phyloP scores from a whole-genome alignment of 2,329 filamentous ascomycete genomes.

The Amylocarpus encephaloides region DNA sequence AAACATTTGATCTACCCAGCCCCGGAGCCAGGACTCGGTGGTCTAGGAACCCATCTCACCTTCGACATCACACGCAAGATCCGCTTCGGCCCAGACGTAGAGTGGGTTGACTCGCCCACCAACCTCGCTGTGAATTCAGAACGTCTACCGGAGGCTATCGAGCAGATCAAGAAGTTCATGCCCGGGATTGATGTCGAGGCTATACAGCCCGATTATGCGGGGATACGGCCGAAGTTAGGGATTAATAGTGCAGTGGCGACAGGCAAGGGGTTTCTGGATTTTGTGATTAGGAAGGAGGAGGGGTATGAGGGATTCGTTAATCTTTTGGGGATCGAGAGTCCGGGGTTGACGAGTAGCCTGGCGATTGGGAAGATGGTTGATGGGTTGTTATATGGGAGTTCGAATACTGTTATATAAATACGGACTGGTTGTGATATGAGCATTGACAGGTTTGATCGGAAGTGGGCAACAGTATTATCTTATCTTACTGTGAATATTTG shows the following conservation, averaged over 20 bases:
- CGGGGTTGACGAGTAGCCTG: constrained; percentile 78
- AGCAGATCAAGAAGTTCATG: constrained; percentile 72
- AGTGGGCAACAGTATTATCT: too few species aligned
- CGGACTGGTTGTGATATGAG: too few species aligned
- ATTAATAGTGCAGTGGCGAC: constrained; percentile 51
- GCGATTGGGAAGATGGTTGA: constrained; percentile 79
- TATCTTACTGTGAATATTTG: too few species aligned
- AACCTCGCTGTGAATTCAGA: constrained; percentile 63
- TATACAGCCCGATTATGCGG: constrained; percentile 78
- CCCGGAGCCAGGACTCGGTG: constrained; percentile 72
- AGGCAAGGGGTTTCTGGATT: constrained; percentile 74
- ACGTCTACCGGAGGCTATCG: constrained; percentile 60
- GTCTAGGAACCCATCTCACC: constrained; percentile 88
- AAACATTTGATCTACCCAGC: constrained; percentile 80
- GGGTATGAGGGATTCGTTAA: constrained; percentile 82
- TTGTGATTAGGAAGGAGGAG: constrained; percentile 70
- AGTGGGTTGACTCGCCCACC: constrained; percentile 72
- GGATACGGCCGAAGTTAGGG: constrained; percentile 80
- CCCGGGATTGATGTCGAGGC: constrained; percentile 62
- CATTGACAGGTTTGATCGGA: too few species aligned
- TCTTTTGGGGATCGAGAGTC: constrained; percentile 86
- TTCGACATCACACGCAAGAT: constrained; percentile 79
- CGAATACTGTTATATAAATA: too few species aligned
- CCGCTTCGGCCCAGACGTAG: constrained; percentile 89
- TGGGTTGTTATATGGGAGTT: constrained; percentile 25